These are phyloP conservation scores for Acacia acuminata DNA, from an alignment of 306 rosid genomes.

Conservation along the genomic window DNA sequence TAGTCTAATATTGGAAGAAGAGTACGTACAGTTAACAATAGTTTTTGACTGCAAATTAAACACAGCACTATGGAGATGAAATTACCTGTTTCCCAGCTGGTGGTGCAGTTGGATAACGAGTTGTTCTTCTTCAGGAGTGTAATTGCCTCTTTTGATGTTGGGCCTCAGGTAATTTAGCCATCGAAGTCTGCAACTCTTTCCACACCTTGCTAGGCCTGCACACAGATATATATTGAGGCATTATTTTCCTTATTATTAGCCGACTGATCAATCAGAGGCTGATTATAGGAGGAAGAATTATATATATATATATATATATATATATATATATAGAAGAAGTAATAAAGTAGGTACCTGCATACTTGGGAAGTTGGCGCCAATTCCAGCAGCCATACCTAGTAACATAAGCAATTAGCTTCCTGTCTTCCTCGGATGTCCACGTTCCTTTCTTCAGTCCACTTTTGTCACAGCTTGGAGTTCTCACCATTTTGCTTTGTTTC, in stretches of 20 bases:
- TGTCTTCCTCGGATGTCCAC: slow-evolving; percentile 75
- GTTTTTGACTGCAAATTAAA: background rate
- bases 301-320: too few species aligned
- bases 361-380: slow-evolving; percentile 80
- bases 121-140: slow-evolving; percentile 37
- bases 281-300: background rate
- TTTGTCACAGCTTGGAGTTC: slow-evolving; percentile 56
- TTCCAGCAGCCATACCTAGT: slow-evolving; percentile 69
- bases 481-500: slow-evolving; percentile 43
- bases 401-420: slow-evolving; percentile 59
- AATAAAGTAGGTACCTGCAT: slow-evolving; percentile 53
- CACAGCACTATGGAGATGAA: background rate
- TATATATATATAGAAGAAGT: too few species aligned
- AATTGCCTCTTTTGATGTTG: slow-evolving; percentile 37
- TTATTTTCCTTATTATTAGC: background rate
- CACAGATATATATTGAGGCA: background rate
- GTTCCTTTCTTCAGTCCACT: slow-evolving; percentile 64
- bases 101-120: slow-evolving; percentile 30
- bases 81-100: slow-evolving; percentile 37
- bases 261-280: background rate
- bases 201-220: slow-evolving; percentile 35
- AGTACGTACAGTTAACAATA: background rate
- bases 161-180: slow-evolving; percentile 43
- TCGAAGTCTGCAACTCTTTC: slow-evolving; percentile 35
- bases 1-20: background rate